Evolutionary conservation across 305 asterid species (phyloP).

Genomic region (Petunia hybrid): DNA sequence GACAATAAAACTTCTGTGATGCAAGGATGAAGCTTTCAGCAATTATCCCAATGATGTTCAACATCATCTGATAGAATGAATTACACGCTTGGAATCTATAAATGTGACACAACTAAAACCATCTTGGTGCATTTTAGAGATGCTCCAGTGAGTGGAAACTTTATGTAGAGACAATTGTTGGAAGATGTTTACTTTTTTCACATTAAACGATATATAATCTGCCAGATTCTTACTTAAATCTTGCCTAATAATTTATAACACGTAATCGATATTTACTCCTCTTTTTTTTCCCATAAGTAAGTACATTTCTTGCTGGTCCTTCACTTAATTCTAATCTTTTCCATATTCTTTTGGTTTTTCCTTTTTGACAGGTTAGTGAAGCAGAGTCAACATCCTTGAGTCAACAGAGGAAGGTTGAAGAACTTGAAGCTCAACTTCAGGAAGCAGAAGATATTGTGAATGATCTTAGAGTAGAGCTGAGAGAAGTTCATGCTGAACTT

Average conservation of each 20-base stretch:
- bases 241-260: neutral
- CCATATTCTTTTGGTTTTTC: slow-evolving; percentile 15
- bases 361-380: slow-evolving; percentile 58
- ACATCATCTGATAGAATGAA: neutral
- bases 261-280: neutral
- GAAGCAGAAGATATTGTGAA: slow-evolving; percentile 90
- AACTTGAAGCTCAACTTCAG: slow-evolving; percentile 89
- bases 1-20: neutral
- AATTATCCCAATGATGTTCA: slow-evolving; percentile 16
- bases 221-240: neutral
- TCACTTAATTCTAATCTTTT: neutral
- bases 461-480: slow-evolving; percentile 77
- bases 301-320: neutral
- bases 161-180: neutral
- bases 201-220: neutral
- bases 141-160: slow-evolving; percentile 22
- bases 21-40: slow-evolving; percentile 19
- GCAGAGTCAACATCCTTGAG: slow-evolving; percentile 56
- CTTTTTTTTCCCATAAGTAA: neutral
- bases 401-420: slow-evolving; percentile 76
- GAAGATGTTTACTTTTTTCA: neutral
- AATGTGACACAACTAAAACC: slow-evolving; percentile 7
- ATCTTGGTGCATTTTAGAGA: slow-evolving; percentile 5
- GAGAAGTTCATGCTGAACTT: slow-evolving; percentile 62
- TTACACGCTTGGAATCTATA: neutral